These are phyloP conservation scores for Lactuca sativa DNA, from an alignment of 129 eudicot genomes.

Conservation along the genomic window DNA sequence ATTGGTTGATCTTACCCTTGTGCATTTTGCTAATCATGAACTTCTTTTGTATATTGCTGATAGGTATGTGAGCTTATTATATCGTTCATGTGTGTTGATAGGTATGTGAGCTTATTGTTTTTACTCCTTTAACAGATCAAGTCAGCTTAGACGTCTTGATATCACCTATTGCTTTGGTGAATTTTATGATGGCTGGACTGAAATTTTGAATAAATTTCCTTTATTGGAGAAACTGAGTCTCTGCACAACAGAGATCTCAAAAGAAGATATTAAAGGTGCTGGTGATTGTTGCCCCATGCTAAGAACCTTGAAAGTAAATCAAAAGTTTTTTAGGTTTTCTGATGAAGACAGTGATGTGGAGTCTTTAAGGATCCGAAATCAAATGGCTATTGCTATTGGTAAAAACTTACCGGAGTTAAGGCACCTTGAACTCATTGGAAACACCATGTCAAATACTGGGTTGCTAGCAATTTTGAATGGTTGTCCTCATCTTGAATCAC, in stretches of 20 bases:
- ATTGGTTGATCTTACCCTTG: neutral
- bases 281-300: constrained; percentile 9
- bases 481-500: neutral
- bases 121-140: neutral
- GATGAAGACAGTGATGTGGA: neutral
- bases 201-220: neutral
- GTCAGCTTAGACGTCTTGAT: neutral
- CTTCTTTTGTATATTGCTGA: neutral
- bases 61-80: neutral
- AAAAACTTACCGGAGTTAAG: neutral
- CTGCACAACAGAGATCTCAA: neutral
- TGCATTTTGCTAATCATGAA: neutral
- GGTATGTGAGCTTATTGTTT: too few relatives aligned
- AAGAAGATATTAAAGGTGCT: constrained; percentile 10
- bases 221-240: neutral
- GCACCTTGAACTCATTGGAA: constrained; percentile 2
- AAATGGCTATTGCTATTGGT: neutral
- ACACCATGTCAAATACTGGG: neutral
- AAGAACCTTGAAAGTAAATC: constrained; percentile 13
- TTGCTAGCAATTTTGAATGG: neutral
- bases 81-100: too few relatives aligned
- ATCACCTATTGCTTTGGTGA: neutral
- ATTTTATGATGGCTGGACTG: neutral
- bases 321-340: neutral
- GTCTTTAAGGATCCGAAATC: neutral